Conservation (phyloP, 805 yeast genomes). For the Metschnikowia koreensis region DNA sequence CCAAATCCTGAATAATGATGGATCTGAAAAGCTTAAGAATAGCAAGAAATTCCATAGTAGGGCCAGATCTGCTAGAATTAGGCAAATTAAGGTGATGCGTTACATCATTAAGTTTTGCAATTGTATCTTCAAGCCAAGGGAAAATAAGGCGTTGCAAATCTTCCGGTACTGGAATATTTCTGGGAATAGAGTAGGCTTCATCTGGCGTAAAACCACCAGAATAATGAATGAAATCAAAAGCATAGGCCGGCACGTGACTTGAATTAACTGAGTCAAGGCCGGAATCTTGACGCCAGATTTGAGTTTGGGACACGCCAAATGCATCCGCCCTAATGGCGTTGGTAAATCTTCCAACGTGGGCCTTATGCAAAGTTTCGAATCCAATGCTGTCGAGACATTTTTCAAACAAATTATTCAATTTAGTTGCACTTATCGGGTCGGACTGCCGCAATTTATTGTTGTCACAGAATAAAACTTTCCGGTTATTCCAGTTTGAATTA, state of each 20-base stretch:
- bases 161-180: constrained; percentile 1
- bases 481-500: neutral
- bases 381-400: constrained; percentile 1
- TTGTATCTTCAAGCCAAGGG: constrained; percentile 5
- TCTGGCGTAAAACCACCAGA: constrained; percentile 2
- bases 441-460: neutral
- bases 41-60: neutral
- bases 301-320: neutral
- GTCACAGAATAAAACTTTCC: neutral
- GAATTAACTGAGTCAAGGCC: neutral
- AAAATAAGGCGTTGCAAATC: neutral
- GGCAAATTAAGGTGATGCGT: neutral
- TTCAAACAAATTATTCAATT: neutral
- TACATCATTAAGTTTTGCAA: neutral
- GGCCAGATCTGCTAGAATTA: neutral
- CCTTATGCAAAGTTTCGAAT: neutral
- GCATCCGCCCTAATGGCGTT: neutral
- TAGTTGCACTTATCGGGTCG: neutral
- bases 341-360: neutral
- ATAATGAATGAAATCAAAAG: constrained; percentile 1
- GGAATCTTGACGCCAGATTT: neutral
- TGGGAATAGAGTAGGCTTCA: constrained; percentile 3
- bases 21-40: constrained; percentile 5
- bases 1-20: constrained; percentile 9
- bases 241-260: neutral